Base-by-base conservation (phyloP, 352 stramenopile genomes). In the Phytophthora chlamydospora region DNA sequence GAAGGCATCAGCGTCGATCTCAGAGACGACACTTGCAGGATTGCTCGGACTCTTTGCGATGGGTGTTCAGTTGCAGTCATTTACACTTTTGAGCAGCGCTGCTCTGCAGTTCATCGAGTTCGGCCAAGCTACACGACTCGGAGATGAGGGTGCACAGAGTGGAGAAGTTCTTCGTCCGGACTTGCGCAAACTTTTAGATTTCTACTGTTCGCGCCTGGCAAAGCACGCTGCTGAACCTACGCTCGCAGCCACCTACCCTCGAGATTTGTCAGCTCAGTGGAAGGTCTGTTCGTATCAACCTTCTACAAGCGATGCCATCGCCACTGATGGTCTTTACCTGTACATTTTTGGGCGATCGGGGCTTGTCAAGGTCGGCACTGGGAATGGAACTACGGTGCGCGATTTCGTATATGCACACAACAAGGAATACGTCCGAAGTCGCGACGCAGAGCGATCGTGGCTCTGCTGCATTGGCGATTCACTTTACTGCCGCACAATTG, bases 341-440 rank as follows among this genome's bases (percentile, higher is more conserved):
- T 93, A 93, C 56, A 73, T 91, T 38, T 91, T 82, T 58, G 73
- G 73, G 19, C 78, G 84, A 10, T 69, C 64, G 1, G 84, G 84
- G 8, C 55, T 93, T 41, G 44, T 93, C 13, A 91, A 91, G 50
- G 69, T 93, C 53, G 84, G 84, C 11, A 93, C 84, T 9, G 84
- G 84, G 6, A 69, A 86, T 49, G 80, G 78, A 17, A 58, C 59
- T 6, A 93, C 84, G 11, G 50, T 90, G 24, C 80, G 80, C 27
- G 83, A 91, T 57, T 88, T 78, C 19, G 84, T 93, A 16, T 93
- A 93, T 42, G 71, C 56, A 5, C 78, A 86, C 36, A 90, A 91
- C 55, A 78, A 71, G 19, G 48, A 52, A 10, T 93, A 93, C 64
- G 58, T 41, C 38, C 75, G 84, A 12, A 81, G 63, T 21, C 68